These are phyloP conservation scores for Malus sylvestris DNA, from an alignment of 306 rosid species.

Conservation along the genomic window DNA sequence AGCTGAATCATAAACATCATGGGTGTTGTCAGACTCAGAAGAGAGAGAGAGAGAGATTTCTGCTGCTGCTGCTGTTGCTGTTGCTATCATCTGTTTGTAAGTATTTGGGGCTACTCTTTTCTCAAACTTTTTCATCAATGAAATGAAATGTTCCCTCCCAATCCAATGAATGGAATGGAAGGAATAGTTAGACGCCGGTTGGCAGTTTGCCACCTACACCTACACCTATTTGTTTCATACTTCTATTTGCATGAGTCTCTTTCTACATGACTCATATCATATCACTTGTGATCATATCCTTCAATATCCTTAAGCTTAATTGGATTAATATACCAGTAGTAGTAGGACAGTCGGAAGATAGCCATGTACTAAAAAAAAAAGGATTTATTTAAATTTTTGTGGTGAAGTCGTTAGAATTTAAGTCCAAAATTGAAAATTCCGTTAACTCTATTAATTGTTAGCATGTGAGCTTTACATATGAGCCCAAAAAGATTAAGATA, in stretches of 20 bases:
- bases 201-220: neutral
- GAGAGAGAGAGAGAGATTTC: neutral
- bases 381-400: too few species aligned
- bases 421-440: too few species aligned
- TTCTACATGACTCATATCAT: neutral
- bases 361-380: too few species aligned
- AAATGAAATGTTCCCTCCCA: neutral
- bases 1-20: neutral
- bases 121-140: neutral
- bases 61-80: neutral
- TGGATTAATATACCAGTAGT: too few species aligned
- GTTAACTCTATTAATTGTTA: too few species aligned
- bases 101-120: neutral
- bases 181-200: neutral
- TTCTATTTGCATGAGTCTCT: neutral
- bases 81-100: neutral
- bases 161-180: neutral
- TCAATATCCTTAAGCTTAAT: too few species aligned
- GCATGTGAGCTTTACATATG: too few species aligned
- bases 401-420: too few species aligned
- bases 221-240: neutral
- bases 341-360: too few species aligned
- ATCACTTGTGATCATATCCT: neutral
- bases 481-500: too few species aligned
- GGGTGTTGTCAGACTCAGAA: neutral